Evolutionary conservation across 768 basidiomycete genomes (phyloP).

Genomic region (Naganishia vaughanmartiniae): DNA sequence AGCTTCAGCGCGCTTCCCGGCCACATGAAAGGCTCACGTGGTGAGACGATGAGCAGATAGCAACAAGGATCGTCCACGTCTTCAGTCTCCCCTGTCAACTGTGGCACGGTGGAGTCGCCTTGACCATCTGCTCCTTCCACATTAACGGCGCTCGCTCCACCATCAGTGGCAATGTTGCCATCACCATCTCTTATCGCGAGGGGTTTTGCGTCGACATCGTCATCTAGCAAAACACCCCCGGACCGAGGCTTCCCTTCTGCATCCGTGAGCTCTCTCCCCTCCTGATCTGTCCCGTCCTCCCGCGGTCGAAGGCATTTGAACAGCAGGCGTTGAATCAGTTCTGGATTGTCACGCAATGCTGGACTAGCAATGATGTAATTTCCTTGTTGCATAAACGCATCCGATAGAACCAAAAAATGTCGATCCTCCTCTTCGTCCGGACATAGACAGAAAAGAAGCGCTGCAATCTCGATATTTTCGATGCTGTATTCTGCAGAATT

Average conservation of each 20-base stretch:
- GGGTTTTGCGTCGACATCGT: slow-evolving; percentile 52
- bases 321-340: slow-evolving; percentile 73
- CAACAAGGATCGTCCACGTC: slow-evolving; percentile 48
- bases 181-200: slow-evolving; percentile 45
- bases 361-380: slow-evolving; percentile 83
- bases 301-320: slow-evolving; percentile 70
- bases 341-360: slow-evolving; percentile 70
- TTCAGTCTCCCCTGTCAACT: not conserved
- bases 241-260: slow-evolving; percentile 54
- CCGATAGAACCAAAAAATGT: slow-evolving; percentile 91
- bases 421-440: slow-evolving; percentile 63
- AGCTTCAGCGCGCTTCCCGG: slow-evolving; percentile 80
- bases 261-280: slow-evolving; percentile 19
- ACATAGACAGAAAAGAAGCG: slow-evolving; percentile 69
- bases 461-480: slow-evolving; percentile 68
- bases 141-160: not conserved
- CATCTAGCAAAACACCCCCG: slow-evolving; percentile 49
- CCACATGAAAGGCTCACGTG: slow-evolving; percentile 84
- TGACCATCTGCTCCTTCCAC: slow-evolving; percentile 13
- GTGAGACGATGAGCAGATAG: slow-evolving; percentile 83
- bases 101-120: slow-evolving; percentile 1
- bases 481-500: slow-evolving; percentile 89
- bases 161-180: slow-evolving; percentile 47
- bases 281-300: slow-evolving; percentile 9
- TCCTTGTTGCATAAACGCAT: slow-evolving; percentile 79